Evolutionary conservation across 306 rosid species (phyloP), one percentile per base, ranked within the genome.

Genomic region (Prunus salicina): DNA sequence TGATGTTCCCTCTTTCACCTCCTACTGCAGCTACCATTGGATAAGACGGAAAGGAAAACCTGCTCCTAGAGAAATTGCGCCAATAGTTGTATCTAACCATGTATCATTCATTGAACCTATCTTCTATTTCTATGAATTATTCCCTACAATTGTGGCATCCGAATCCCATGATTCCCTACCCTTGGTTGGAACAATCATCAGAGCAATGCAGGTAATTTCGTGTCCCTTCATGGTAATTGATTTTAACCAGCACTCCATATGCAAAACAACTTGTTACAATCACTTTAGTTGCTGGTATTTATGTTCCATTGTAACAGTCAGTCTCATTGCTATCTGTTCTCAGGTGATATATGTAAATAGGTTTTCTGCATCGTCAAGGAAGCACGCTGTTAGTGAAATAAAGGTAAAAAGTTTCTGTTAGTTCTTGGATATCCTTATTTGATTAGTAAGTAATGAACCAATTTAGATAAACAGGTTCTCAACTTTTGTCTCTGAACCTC

Each of bases 151-250:
- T 56, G 99, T 96, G 76, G 98, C 99, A 53, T 82, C 99, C 0
- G 97, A 96, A 83, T 91, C 99, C 82, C 99, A 92, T 82, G 98
- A 96, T 78, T 91, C 98, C 72, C 49, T 91, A 74, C 98, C 99
- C 72, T 82, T 87, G 63, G 99, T 92, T 75, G 99, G 98, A 78
- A 96, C 99, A 58, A 96, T 96, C 75, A 91, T 92, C 79, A 91
- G 99, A 86, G 96, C 99, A 43, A 96, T 96, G 99, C 99, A 96
- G 97, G 99, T 89, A 84, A 82, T 80, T 67, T 81, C 71, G 24
- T 79, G 78, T 70, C 65, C 53, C 69, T 74, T 30, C 72, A 50
- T 52, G 25, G 70, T 22, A 50, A 46, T n/a, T 64, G 49, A 19
- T 0, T 75, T 85, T 41, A 64, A 28, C 47, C 45, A 24, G 28